phyloP scores from a whole-genome alignment of 495 filamentous ascomycete genomes.

The Talaromyces liani region DNA sequence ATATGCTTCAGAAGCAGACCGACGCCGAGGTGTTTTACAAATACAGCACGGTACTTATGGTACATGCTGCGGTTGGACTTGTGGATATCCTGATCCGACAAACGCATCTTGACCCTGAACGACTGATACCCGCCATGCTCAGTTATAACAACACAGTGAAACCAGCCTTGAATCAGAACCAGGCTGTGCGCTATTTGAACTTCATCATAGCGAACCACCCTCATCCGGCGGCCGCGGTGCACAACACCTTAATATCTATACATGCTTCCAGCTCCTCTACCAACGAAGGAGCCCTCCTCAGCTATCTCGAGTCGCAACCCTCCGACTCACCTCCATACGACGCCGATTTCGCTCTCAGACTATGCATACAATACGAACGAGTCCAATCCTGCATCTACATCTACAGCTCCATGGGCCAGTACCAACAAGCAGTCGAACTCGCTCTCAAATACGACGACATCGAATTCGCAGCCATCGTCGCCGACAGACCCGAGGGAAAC shows the following conservation, averaged over 20 bases:
- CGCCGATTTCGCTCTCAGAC: conserved; percentile 90
- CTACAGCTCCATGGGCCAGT: conserved; percentile 91
- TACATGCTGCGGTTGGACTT: conserved; percentile 70
- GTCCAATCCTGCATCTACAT: conserved; percentile 93
- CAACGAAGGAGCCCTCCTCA: conserved; percentile 76
- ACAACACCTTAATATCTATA: conserved; percentile 94
- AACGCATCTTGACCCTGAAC: conserved; percentile 74
- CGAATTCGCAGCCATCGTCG: conserved; percentile 79
- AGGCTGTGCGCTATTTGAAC: conserved; percentile 88
- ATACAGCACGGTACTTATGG: conserved; percentile 94
- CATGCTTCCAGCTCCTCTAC: conserved; percentile 79
- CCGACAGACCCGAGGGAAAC: conserved; percentile 77
- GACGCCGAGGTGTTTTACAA: conserved; percentile 91
- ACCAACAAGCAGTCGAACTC: conserved; percentile 83
- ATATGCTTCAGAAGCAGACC: conserved; percentile 83
- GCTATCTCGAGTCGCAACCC: conserved; percentile 77
- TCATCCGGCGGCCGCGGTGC: conserved; percentile 79
- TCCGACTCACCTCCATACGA: conserved; percentile 75
- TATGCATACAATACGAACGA: conserved; percentile 89
- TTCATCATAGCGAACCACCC: conserved; percentile 86
- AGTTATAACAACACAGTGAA: conserved; percentile 74
- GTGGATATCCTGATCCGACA: conserved; percentile 94
- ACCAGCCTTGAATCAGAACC: conserved; percentile 59
- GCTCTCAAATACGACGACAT: conserved; percentile 83
- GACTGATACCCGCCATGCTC: conserved; percentile 84